These are phyloP conservation scores for Phaeophleospora eucalypticola DNA, from an alignment of 2,329 filamentous ascomycete genomes.

Conservation along the genomic window DNA sequence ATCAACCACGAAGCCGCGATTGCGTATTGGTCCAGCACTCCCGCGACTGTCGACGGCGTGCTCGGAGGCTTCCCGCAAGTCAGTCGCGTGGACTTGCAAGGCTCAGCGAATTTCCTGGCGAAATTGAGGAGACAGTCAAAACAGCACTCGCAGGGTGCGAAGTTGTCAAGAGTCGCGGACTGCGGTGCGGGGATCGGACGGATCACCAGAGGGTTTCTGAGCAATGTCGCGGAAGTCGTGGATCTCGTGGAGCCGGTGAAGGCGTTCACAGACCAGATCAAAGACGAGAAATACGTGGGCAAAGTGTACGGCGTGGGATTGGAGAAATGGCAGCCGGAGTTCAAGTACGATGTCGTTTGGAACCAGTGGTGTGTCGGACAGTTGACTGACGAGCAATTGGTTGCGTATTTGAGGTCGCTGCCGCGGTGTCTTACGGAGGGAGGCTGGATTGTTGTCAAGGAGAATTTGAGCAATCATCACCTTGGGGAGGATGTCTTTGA, in stretches of 20 bases:
- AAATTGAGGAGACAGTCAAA: conserved; percentile 53
- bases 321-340: conserved; percentile 61
- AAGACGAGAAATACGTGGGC: conserved; percentile 50
- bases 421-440: conserved; percentile 44
- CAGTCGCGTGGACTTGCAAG: conserved; percentile 66
- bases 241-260: conserved; percentile 82
- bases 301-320: conserved; percentile 68
- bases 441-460: conserved; percentile 69
- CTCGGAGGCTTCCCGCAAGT: conserved; percentile 70
- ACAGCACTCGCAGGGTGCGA: conserved; percentile 23
- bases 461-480: conserved; percentile 63
- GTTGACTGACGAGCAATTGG: conserved; percentile 68
- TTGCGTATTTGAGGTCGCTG: conserved; percentile 63
- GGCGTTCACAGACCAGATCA: conserved; percentile 69
- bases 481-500: conserved; percentile 66
- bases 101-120: conserved; percentile 64
- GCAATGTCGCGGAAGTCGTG: conserved; percentile 63
- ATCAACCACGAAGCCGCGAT: conserved; percentile 44
- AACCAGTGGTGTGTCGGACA: conserved; percentile 88
- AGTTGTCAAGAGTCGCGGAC: conserved; percentile 48
- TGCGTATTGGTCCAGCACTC: conserved; percentile 51
- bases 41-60: conserved; percentile 65
- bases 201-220: conserved; percentile 73
- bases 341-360: conserved; percentile 76
- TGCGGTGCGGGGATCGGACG: conserved; percentile 73